phyloP scores from a whole-genome alignment of 2,329 filamentous ascomycete species.

The Cytospora mali region DNA sequence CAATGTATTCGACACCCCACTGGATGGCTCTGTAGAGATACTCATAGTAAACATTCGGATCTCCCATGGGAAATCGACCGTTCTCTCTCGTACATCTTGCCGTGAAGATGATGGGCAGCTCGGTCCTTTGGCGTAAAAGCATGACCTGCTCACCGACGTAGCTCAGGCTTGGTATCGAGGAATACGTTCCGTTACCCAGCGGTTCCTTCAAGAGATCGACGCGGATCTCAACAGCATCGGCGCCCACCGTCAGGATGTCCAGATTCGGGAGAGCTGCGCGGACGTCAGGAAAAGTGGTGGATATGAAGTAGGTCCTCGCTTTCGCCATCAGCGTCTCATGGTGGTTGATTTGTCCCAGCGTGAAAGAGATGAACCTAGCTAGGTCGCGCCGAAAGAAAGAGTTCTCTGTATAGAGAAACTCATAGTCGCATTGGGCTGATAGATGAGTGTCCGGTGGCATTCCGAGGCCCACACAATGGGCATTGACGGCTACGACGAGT shows the following conservation, averaged over 20 bases:
- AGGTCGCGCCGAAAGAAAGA: constrained; percentile 76
- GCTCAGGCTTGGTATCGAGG: constrained; percentile 72
- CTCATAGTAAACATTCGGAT: constrained; percentile 72
- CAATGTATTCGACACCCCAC: constrained; percentile 88
- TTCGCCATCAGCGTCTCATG: constrained; percentile 79
- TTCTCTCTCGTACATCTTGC: constrained; percentile 82
- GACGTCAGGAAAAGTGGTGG: constrained; percentile 86
- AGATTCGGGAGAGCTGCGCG: constrained; percentile 80
- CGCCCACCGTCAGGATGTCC: constrained; percentile 83
- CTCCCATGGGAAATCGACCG: constrained; percentile 81
- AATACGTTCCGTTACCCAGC: constrained; percentile 61
- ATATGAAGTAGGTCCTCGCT: constrained; percentile 79
- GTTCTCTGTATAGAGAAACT: constrained; percentile 78
- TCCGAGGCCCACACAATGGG: constrained; percentile 72
- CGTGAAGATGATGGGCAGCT: constrained; percentile 89
- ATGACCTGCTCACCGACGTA: constrained; percentile 88
- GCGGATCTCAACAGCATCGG: constrained; percentile 82
- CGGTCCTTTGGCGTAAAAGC: constrained; percentile 78
- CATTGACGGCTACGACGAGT: constrained; percentile 71
- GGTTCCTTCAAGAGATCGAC: constrained; percentile 81
- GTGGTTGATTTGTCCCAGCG: constrained; percentile 76
- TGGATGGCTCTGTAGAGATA: constrained; percentile 84
- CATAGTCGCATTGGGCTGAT: constrained; percentile 75
- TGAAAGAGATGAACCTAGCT: constrained; percentile 77
- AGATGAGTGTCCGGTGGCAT: constrained; percentile 69